Evolutionary conservation across 352 stramenopile genomes (phyloP).

Genomic region (Phytophthora chlamydospora): DNA sequence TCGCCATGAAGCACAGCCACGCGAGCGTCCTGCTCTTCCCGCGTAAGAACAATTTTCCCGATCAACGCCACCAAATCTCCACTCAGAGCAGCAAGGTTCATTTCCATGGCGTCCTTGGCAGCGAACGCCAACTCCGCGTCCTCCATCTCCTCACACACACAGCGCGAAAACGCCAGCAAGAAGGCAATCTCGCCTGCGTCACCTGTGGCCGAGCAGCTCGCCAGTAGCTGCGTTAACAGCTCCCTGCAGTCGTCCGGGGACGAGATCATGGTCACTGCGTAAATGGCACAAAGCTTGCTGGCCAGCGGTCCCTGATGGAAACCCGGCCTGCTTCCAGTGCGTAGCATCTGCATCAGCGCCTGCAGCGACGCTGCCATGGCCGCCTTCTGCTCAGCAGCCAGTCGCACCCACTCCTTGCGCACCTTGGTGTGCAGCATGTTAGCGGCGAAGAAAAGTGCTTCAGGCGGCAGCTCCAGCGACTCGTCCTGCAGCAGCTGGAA

Average conservation of each 20-base stretch:
- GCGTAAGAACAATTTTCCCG: conserved; percentile 51
- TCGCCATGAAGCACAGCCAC: conserved; percentile 54
- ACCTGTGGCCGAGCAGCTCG: conserved; percentile 29
- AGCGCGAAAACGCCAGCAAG: conserved; percentile 61
- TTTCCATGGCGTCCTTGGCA: conserved; percentile 70
- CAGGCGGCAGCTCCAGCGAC: conserved; percentile 45
- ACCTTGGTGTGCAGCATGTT: conserved; percentile 82
- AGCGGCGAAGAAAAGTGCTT: conserved; percentile 76
- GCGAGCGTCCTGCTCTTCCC: conserved; percentile 33
- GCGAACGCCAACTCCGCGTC: conserved; percentile 64
- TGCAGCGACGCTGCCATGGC: conserved; percentile 47
- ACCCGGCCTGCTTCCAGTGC: conserved; percentile 28
- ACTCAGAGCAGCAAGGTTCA: conserved; percentile 53
- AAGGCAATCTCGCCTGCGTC: conserved; percentile 47
- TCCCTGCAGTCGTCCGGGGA: conserved; percentile 54
- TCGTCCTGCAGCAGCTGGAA: conserved; percentile 61
- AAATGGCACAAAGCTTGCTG: conserved; percentile 65
- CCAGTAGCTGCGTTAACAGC: conserved; percentile 43
- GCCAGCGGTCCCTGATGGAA: conserved; percentile 47
- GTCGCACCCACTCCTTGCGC: conserved; percentile 65
- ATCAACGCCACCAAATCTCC: conserved; percentile 51
- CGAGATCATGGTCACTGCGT: conserved; percentile 62
- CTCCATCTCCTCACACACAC: conserved; percentile 72
- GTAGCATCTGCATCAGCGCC: conserved; percentile 40
- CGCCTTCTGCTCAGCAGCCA: conserved; percentile 40